phyloP scores from a whole-genome alignment of 495 filamentous ascomycete genomes.

The Penicillium diatomitis region DNA sequence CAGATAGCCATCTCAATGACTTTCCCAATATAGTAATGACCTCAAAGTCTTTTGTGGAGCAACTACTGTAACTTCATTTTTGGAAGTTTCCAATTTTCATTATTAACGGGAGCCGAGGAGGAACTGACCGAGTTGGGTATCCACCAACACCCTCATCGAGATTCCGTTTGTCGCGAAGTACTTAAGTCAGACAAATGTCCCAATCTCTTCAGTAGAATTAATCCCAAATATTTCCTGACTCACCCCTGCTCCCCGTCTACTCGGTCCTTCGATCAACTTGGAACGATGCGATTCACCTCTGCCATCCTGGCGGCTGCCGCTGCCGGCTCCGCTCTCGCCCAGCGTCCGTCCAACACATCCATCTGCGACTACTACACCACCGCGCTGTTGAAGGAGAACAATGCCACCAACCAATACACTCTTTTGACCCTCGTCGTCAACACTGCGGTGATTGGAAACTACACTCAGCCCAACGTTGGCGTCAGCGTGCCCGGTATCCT shows the following conservation, averaged over 20 bases:
- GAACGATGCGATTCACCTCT: background rate
- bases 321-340: conserved; percentile 17
- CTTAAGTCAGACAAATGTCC: too few relatives aligned
- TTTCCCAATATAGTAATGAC: too few relatives aligned
- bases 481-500: conserved; percentile 43
- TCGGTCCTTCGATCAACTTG: background rate
- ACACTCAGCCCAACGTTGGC: conserved; percentile 37
- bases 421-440: conserved; percentile 46
- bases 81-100: too few relatives aligned
- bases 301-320: background rate
- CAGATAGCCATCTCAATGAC: too few relatives aligned
- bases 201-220: too few relatives aligned
- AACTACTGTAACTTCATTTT: too few relatives aligned
- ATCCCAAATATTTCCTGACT: too few relatives aligned
- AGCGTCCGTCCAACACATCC: conserved; percentile 35
- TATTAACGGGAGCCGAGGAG: too few relatives aligned
- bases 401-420: conserved; percentile 40
- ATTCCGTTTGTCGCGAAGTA: too few relatives aligned
- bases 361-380: conserved; percentile 51
- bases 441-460: conserved; percentile 48
- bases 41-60: too few relatives aligned
- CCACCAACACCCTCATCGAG: too few relatives aligned
- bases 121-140: too few relatives aligned
- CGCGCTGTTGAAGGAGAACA: conserved; percentile 42
- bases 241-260: background rate